Evolutionary conservation across 2,329 filamentous ascomycete genomes (phyloP).

Genomic region (Plenodomus biglobosus): DNA sequence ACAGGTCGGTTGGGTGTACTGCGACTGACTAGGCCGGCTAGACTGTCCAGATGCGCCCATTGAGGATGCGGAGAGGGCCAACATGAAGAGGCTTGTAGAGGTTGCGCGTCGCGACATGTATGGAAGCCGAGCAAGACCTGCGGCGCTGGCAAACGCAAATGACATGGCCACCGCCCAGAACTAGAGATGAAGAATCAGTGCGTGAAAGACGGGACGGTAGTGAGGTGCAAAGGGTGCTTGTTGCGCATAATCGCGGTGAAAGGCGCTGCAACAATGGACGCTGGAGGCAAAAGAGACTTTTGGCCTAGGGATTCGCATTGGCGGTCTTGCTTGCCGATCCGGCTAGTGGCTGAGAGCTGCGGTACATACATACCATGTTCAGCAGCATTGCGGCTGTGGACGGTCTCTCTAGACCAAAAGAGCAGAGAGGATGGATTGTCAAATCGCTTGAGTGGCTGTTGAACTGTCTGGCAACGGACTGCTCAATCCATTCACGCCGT

Average conservation of each 20-base stretch:
- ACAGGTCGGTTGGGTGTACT: slow-evolving; percentile 31
- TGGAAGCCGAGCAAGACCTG: slow-evolving; percentile 24
- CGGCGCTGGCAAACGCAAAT: slow-evolving; percentile 36
- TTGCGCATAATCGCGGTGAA: slow-evolving; percentile 22
- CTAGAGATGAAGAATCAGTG: slow-evolving; percentile 29
- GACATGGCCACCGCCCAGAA: slow-evolving; percentile 44
- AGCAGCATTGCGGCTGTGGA: slow-evolving; percentile 15
- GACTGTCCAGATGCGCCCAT: slow-evolving; percentile 23
- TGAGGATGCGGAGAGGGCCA: slow-evolving; percentile 36
- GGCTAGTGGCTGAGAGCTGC: slow-evolving; percentile 23
- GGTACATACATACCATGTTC: slow-evolving; percentile 23
- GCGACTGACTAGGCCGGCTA: slow-evolving; percentile 14
- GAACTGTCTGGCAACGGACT: neutral
- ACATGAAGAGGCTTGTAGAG: slow-evolving; percentile 33
- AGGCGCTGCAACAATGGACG: slow-evolving; percentile 27
- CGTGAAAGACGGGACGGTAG: slow-evolving; percentile 4
- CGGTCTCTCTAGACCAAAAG: neutral
- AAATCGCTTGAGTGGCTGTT: neutral
- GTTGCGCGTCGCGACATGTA: slow-evolving; percentile 26
- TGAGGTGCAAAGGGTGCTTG: slow-evolving; percentile 1
- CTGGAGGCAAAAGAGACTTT: slow-evolving; percentile 28
- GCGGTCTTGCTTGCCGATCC: slow-evolving; percentile 35
- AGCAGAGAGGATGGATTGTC: neutral
- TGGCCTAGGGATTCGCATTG: slow-evolving; percentile 33
- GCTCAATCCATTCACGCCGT: neutral